These are phyloP conservation scores for Solanum lycopersicoides DNA, from an alignment of 257 asterid genomes.

Conservation along the genomic window DNA sequence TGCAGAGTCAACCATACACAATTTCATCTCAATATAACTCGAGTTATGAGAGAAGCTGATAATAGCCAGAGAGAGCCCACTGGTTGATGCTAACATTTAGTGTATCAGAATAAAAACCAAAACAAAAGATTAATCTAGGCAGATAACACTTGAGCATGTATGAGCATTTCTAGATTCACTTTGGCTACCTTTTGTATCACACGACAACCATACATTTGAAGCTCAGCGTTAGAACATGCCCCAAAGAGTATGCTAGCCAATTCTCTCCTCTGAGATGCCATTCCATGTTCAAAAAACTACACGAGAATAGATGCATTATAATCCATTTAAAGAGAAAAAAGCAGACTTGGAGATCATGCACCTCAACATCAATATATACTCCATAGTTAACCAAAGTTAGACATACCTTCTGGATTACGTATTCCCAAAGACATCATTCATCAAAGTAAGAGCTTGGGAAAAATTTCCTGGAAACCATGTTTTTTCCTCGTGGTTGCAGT, in stretches of 20 bases:
- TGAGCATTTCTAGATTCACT: not conserved
- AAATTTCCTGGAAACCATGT: slow-evolving; percentile 84
- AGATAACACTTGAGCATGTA: not conserved
- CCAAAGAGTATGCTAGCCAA: slow-evolving; percentile 73
- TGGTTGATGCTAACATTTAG: not conserved
- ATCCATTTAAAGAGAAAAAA: not conserved
- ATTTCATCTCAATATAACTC: not conserved
- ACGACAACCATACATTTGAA: slow-evolving; percentile 97
- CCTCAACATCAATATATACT: not conserved
- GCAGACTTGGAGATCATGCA: not conserved
- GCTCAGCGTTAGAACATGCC: slow-evolving; percentile 78
- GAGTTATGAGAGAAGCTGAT: not conserved
- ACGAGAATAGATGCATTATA: not conserved
- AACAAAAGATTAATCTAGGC: not conserved
- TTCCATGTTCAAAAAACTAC: slow-evolving; percentile 95
- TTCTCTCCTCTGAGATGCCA: slow-evolving; percentile 83
- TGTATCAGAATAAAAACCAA: not conserved
- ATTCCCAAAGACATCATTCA: slow-evolving; percentile 97
- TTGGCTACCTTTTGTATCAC: slow-evolving; percentile 86
- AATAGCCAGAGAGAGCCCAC: not conserved
- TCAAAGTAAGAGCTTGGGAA: slow-evolving; percentile 74
- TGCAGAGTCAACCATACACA: slow-evolving; percentile 12
- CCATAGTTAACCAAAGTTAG: not conserved
- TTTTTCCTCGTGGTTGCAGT: slow-evolving; percentile 88
- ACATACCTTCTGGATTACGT: slow-evolving; percentile 87